Evolutionary conservation across 257 asterid species (phyloP), one percentile per base, ranked within the genome.

Genomic region (Misopates orontium): DNA sequence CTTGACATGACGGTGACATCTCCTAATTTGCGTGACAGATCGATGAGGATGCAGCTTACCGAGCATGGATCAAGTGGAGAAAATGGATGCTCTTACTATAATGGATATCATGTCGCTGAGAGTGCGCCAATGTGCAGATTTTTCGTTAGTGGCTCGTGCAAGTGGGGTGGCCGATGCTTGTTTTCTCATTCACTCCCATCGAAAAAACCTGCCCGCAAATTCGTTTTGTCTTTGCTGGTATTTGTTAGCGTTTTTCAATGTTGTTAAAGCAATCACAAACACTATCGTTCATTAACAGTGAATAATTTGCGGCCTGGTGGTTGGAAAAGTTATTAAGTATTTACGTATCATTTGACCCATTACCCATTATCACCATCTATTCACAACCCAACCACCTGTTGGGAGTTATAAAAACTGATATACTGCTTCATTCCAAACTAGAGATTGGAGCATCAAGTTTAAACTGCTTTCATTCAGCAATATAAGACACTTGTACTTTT

Each of bases 161-260:
- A 80, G 77, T 72, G 86, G 85, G 97, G 96, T 23, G 81, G 81
- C 79, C 82, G 79, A 21, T 93, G 99, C 78, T 23, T 68, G 32
- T 93, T 83, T 80, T 81, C 97, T 75, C 99, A 93, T 78, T 83
- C 96, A 48, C 76, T 78, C 56, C 70, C 70, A 68, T 85, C 90
- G 62, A 78, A 78, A 71, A 81, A 41, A 58, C 90, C 95, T 8
- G 64, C 55, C 48, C 90, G 99, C 89, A 93, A 82, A 24, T 93
- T 93, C 80, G 80, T 87, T 74, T 85, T 87, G 85, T 86, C 97
- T 39, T 79, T 93, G 74, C 85, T 90, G 99, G 99, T 93, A 86
- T n/a, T 31, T 53, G 8, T 68, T 67, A 60, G 17, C 21, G 9
- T 47, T 25, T 40, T 65, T 24, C n/a, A 22, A 18, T 50, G 40